These are phyloP conservation scores for Dunaliella sp. DNA, from an alignment of 139 green algal species.

Conservation along the genomic window DNA sequence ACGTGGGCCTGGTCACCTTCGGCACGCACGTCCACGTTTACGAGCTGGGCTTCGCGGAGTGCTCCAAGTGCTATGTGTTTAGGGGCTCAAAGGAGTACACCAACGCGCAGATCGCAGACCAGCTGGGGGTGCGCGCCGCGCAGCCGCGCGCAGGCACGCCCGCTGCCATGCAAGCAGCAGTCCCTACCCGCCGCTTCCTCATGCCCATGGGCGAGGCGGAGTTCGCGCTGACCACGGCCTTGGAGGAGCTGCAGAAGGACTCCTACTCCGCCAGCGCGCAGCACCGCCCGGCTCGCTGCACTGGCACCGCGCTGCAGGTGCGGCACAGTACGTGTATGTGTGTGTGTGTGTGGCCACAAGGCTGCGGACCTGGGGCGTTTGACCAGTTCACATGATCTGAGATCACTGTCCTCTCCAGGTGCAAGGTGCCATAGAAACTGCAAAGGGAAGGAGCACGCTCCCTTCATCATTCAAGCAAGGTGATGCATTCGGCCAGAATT, in stretches of 20 bases:
- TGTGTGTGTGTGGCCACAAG: too few relatives aligned
- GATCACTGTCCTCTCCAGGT: not conserved
- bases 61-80: constrained; percentile 92
- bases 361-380: too few relatives aligned
- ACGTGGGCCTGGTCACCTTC: constrained; percentile 89
- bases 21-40: constrained; percentile 97
- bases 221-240: constrained; percentile 80
- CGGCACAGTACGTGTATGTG: too few relatives aligned
- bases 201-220: constrained; percentile 89
- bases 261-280: constrained; percentile 72
- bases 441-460: not conserved
- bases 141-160: constrained; percentile 4
- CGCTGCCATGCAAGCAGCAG: constrained; percentile 12
- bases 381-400: not conserved
- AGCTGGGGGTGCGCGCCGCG: constrained; percentile 70
- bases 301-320: constrained; percentile 87
- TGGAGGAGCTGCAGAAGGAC: constrained; percentile 61
- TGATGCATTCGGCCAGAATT: too few relatives aligned
- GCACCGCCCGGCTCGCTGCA: constrained; percentile 79
- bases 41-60: constrained; percentile 92
- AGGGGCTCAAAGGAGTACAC: constrained; percentile 89
- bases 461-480: too few relatives aligned
- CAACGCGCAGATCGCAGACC: constrained; percentile 52
- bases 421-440: too few relatives aligned
- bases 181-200: constrained; percentile 40